A percentile compares a stretch with the other conserved stretches of the same genome.
Evolutionary conservation across 306 rosid species (phyloP).

Genomic region (Pyrus bretschneideri): DNA sequence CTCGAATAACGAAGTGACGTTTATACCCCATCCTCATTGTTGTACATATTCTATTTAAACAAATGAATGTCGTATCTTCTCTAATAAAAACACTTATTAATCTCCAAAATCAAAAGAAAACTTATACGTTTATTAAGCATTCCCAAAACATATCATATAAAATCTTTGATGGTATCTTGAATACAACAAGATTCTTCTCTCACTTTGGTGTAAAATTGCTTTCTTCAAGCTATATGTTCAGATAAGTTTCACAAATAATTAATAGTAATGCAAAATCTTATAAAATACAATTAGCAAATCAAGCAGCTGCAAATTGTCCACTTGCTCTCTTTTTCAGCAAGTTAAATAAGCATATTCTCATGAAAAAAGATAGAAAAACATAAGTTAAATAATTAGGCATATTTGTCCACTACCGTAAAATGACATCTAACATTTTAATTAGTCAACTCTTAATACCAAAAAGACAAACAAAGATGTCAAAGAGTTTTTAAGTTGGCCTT

Average conservation of each 20-base stretch:
- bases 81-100: background rate
- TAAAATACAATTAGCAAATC: background rate
- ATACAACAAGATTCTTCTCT: background rate
- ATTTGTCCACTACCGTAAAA: constrained; percentile 7
- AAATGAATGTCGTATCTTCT: too few species aligned
- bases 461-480: background rate
- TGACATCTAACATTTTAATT: constrained; percentile 1
- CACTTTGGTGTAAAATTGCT: background rate
- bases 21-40: too few species aligned
- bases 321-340: background rate
- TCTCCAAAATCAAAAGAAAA: background rate
- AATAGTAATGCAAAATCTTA: background rate
- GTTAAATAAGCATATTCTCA: background rate
- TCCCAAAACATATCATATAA: background rate
- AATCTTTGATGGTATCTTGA: background rate
- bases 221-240: background rate
- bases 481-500: background rate
- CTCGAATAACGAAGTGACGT: too few species aligned
- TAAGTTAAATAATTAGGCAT: background rate
- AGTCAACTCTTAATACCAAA: constrained; percentile 34
- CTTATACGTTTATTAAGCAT: background rate
- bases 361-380: background rate
- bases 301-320: background rate
- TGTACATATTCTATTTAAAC: too few species aligned
- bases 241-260: background rate